A percentile compares a stretch with the other conserved stretches of the same genome.
Conservation (phyloP, 2,329 filamentous ascomycete genomes). For the Sporothrix phasma region DNA sequence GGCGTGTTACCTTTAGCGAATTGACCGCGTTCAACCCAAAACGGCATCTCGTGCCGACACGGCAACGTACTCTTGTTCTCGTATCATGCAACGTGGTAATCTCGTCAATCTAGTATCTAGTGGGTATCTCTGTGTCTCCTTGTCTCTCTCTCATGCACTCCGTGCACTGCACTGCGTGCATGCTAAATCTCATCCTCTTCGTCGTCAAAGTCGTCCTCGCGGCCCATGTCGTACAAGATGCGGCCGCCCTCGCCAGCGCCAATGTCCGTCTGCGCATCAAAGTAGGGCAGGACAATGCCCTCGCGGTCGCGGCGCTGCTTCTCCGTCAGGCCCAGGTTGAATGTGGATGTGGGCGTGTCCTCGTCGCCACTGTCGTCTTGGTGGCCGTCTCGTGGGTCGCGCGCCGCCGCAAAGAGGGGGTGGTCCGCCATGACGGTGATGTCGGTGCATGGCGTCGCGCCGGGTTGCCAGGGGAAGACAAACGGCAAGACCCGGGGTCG, state of each 20-base stretch:
- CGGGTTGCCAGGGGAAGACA: slow-evolving; percentile 9
- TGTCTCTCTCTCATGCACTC: not conserved
- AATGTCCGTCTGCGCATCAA: slow-evolving; percentile 80
- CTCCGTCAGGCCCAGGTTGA: slow-evolving; percentile 78
- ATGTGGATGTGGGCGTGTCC: slow-evolving; percentile 51
- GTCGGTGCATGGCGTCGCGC: slow-evolving; percentile 22
- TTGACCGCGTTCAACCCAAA: too few relatives aligned
- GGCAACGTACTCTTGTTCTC: not conserved
- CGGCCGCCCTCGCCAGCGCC: slow-evolving; percentile 76
- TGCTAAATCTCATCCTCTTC: slow-evolving; percentile 64
- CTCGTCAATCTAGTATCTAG: not conserved
- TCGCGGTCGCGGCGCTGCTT: slow-evolving; percentile 81
- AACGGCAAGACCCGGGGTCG: not conserved
- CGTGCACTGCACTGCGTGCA: too few relatives aligned
- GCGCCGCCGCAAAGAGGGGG: slow-evolving; percentile 50
- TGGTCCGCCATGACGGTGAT: slow-evolving; percentile 65
- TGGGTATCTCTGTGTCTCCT: not conserved
- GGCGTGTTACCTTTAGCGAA: not conserved
- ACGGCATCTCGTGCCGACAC: too few relatives aligned
- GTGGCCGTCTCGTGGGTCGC: slow-evolving; percentile 28
- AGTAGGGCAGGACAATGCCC: slow-evolving; percentile 86
- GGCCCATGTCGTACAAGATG: slow-evolving; percentile 93
- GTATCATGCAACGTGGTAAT: not conserved
- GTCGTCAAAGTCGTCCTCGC: slow-evolving; percentile 75
- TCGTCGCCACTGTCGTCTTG: slow-evolving; percentile 38